Base-by-base conservation (phyloP, 805 yeast species). In the Debaryomyces hansenii region DNA sequence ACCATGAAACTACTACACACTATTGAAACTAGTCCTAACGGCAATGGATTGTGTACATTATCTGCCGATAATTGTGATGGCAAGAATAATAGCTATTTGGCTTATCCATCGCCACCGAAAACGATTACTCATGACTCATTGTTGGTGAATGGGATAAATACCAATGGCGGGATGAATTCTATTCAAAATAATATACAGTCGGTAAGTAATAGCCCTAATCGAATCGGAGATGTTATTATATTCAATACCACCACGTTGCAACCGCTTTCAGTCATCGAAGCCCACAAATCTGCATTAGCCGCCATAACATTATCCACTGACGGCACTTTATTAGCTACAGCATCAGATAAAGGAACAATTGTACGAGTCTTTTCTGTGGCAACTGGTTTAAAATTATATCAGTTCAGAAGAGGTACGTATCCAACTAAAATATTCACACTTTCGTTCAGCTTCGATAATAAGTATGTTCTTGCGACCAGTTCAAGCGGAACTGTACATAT, bases 401-500 rank as follows among this genome's bases (percentile, higher is more conserved):
- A 90, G 63, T 88, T 87, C 63, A 75, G 96, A 52, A 71, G 96
- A 55, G 96, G 96, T 0, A 82, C 92, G 1, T 91, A 91, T 60
- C 87, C 89, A 3, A 87, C 97, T 2, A 78, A 74, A 51, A 87
- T 94, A 14, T 82, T 81, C 56, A 85, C 95, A 9, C 72, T 94
- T 52, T 75, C 81, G 32, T 94, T 94, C 66, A 85, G 89, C 51
- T 69, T 74, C 20, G 86, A 87, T 51, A 84, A 87, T 49, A 74
- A 75, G 12, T 79, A 85, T 51, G 70, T 94, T 27, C 80, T 89
- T n/a, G 96, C 92, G 20, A 82, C 92, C 9, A 85, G 95, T 21
- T 82, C 95, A 2, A 89, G 95, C 16, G 95, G 88, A 37, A 94
- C 99, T 0, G 91, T 94, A 18, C 99, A 94, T 64, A 82, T 94